Conservation (phyloP, 257 asterid species). For the Asclepias syriaca region DNA sequence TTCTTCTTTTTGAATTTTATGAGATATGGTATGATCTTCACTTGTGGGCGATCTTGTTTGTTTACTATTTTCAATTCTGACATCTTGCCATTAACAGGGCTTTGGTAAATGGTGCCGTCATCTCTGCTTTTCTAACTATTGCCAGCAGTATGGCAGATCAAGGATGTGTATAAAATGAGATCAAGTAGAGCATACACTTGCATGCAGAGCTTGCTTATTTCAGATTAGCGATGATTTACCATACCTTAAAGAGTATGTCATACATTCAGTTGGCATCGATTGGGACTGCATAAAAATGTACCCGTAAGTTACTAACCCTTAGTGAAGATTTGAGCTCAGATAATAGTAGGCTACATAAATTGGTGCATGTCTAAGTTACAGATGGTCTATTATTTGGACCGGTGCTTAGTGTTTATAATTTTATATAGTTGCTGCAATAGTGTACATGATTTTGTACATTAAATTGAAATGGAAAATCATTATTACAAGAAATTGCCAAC, state of each 20-base stretch:
- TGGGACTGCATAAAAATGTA: not conserved
- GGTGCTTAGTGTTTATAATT: not conserved
- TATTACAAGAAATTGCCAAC: not conserved
- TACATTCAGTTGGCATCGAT: not conserved
- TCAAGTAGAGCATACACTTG: not conserved
- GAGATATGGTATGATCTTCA: not conserved
- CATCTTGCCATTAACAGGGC: constrained; percentile 36
- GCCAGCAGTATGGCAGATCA: constrained; percentile 92
- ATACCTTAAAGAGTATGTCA: not conserved
- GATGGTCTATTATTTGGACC: constrained; percentile 1
- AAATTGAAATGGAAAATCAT: not conserved
- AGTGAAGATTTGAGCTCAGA: not conserved
- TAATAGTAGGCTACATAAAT: not conserved
- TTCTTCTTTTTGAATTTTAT: not conserved
- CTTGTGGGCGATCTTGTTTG: not conserved
- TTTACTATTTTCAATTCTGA: not conserved
- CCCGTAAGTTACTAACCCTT: not conserved
- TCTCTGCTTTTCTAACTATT: constrained; percentile 80
- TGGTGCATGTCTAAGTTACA: constrained; percentile 1
- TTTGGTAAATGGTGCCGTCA: constrained; percentile 85
- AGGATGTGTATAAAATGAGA: constrained; percentile 60
- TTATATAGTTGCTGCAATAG: not conserved
- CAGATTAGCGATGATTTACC: not conserved
- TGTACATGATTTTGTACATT: constrained; percentile 6
- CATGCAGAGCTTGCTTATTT: not conserved